A percentile compares a stretch with the other conserved stretches of the same genome.
Evolutionary conservation across 2,329 filamentous ascomycete species (phyloP).

Genomic region (Didymella lethalis): DNA sequence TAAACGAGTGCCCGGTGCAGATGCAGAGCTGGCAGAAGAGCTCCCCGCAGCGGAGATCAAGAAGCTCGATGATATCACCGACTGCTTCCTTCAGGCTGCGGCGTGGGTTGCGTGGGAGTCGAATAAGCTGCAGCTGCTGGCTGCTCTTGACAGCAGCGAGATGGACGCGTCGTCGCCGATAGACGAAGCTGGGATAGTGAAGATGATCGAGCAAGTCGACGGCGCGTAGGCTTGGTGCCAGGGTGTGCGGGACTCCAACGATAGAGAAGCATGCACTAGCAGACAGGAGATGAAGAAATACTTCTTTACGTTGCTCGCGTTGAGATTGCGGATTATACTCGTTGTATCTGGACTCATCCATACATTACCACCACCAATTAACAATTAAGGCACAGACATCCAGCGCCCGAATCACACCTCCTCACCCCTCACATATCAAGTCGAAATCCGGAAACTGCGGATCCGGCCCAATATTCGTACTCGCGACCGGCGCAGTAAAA

Average conservation of each 20-base stretch:
- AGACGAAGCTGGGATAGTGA: constrained; percentile 1
- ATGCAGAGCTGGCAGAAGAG: background rate
- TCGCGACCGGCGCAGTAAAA: constrained; percentile 36
- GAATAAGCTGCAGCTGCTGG: constrained; percentile 53
- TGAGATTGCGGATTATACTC: background rate
- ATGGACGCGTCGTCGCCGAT: background rate
- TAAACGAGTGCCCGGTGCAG: background rate
- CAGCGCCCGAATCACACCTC: background rate
- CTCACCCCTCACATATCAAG: constrained; percentile 44
- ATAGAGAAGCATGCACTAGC: background rate
- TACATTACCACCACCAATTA: background rate
- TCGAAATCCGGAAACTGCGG: constrained; percentile 51
- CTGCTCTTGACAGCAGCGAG: background rate
- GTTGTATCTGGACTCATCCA: background rate
- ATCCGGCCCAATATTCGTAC: constrained; percentile 48
- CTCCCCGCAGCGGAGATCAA: constrained; percentile 25
- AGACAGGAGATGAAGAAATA: background rate
- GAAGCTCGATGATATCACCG: constrained; percentile 83
- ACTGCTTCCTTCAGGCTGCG: constrained; percentile 79
- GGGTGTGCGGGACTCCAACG: background rate
- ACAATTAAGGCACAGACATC: background rate
- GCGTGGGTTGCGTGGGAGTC: constrained; percentile 80
- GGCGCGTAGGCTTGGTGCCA: background rate
- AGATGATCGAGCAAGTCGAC: constrained; percentile 2
- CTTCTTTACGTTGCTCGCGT: background rate